Base-by-base conservation (phyloP, 148 eudicot genomes). In the Gaultheria prostrata region DNA sequence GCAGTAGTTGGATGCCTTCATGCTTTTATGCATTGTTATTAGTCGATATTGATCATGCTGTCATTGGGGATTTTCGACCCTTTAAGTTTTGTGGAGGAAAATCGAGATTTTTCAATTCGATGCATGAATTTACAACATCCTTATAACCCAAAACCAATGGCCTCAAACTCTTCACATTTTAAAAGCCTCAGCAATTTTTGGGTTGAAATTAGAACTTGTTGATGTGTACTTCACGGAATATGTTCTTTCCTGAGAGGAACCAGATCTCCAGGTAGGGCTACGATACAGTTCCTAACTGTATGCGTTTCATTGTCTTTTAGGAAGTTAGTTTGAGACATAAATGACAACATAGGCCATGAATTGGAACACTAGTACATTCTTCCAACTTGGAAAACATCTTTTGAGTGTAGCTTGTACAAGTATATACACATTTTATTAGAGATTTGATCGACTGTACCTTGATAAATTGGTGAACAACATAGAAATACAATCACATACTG, bases 391-490 rank as follows among this genome's bases (percentile, higher is more conserved):
- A 77, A 77, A 50, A 14, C 61, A 76, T 51, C 43, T 28, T 77
- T 4, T 28, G 54, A 24, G 21, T 43, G 30, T 21, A 61, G 54
- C 59, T 56, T 73, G 46, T 73, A 57, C 80, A 80, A 51, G 70
- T 54, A 33, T 26, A 70, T 71, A 70, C 10, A 63, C 69, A 76
- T 76, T 35, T 75, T 65, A 85, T 85, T 85, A 35, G 43, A 17
- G 33, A 12, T 83, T 80, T 78, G 69, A 67, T 82, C 82, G 61
- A 70, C 73, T 84, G 78, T 84, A 46, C 59, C 49, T 78, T 33
- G 39, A 77, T 67, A 83, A 80, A 61, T 80, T 61, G 32, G 39
- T 85, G 74, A 81, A 48, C 2, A 61, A 20, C 81, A 63, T n/a
- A 67, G 18, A 18, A 57, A 76, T 24, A 54, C 73, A 56, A 50